Percentiles rank a stretch among this genome's conserved stretches.
Conservation (phyloP, 441 rosid species). For the Populus hybrid region DNA sequence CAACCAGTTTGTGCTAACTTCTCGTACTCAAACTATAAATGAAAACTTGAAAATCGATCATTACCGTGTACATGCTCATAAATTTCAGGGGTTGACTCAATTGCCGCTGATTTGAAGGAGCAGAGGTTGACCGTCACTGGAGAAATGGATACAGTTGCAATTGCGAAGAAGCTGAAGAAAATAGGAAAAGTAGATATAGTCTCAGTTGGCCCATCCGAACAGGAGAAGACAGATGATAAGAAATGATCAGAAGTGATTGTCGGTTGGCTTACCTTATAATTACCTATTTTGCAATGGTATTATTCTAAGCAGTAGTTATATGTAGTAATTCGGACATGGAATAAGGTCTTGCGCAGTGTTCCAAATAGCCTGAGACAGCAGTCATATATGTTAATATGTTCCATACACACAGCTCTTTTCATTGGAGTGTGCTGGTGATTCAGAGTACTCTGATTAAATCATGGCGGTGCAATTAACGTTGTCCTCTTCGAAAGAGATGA, state of each 20-base stretch:
- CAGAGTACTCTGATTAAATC: too few relatives aligned
- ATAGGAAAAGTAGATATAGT: conserved; percentile 40
- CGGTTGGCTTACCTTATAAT: background rate
- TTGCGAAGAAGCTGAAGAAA: conserved; percentile 51
- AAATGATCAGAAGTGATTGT: background rate
- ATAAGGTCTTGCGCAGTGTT: too few relatives aligned
- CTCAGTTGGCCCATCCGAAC: conserved; percentile 40
- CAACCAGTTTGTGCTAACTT: too few relatives aligned
- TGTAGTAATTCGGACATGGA: background rate
- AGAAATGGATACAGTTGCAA: conserved; percentile 44
- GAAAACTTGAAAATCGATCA: background rate
- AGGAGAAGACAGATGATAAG: conserved; percentile 23
- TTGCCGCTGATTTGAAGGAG: conserved; percentile 43
- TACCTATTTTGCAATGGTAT: background rate
- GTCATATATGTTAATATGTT: too few relatives aligned
- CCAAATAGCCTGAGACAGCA: too few relatives aligned
- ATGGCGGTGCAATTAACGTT: background rate
- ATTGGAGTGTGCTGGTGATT: background rate
- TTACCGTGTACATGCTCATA: too few relatives aligned
- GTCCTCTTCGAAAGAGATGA: background rate
- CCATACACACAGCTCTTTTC: background rate
- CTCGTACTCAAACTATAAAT: background rate
- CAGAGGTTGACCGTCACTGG: conserved; percentile 45
- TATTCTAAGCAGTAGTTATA: too few relatives aligned
- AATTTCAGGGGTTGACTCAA: conserved; percentile 45